phyloP scores from a whole-genome alignment of 1,284 basidiomycete species.

The Sporisorium reilianum region DNA sequence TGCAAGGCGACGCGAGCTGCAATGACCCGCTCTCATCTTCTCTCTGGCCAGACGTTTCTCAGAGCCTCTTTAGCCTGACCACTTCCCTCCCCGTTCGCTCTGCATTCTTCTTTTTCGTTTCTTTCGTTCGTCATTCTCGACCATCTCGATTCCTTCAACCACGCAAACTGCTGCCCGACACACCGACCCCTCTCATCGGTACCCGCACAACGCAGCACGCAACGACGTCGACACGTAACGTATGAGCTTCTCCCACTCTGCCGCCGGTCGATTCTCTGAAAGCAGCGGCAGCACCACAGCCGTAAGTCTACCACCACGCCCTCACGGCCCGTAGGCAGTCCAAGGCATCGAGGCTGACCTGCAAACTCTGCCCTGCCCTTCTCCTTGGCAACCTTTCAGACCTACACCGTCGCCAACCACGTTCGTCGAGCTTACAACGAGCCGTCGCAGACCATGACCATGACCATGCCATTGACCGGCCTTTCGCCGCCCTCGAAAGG shows the following conservation, averaged over 20 bases:
- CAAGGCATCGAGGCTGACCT: conserved; percentile 7
- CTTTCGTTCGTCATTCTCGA: neutral
- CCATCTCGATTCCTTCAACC: neutral
- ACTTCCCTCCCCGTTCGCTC: neutral
- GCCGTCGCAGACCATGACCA: conserved; percentile 34
- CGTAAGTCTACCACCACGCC: conserved; percentile 22
- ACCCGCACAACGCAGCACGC: conserved; percentile 1
- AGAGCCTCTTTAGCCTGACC: conserved; percentile 35
- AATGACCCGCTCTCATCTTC: conserved; percentile 14
- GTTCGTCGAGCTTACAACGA: conserved; percentile 41
- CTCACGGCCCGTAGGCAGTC: neutral
- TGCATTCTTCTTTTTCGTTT: conserved; percentile 3
- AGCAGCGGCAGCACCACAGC: conserved; percentile 36
- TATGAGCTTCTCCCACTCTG: conserved; percentile 43
- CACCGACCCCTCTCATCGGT: neutral
- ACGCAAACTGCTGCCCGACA: neutral
- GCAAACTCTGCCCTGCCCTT: neutral
- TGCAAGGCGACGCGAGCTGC: conserved; percentile 8
- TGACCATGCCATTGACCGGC: conserved; percentile 45
- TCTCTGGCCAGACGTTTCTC: conserved; percentile 42
- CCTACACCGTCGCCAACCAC: conserved; percentile 30
- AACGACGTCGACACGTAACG: conserved; percentile 3
- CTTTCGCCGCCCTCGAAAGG: conserved; percentile 56
- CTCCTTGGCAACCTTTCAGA: conserved; percentile 11
- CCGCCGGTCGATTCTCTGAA: conserved; percentile 28